Conservation (phyloP, 768 basidiomycete genomes). For the Lactarius akahatsu region DNA sequence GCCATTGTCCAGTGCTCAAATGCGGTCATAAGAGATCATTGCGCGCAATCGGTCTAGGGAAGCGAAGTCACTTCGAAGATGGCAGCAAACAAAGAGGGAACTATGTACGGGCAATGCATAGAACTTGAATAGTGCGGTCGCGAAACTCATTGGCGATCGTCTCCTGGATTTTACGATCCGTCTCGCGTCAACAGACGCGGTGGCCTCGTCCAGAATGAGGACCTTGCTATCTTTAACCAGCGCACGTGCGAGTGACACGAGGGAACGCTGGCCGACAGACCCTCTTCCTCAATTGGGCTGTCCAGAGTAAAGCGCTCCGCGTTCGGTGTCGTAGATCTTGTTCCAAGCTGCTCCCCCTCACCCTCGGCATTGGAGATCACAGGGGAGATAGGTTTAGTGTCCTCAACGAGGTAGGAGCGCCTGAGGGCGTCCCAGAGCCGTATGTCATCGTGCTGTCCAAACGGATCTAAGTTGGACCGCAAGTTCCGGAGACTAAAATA, state of each 20-base stretch:
- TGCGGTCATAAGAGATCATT: constrained; percentile 84
- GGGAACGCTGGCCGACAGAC: constrained; percentile 80
- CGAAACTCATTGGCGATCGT: constrained; percentile 84
- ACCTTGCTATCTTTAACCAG: constrained; percentile 83
- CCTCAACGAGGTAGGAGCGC: constrained; percentile 78
- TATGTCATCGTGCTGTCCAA: constrained; percentile 75
- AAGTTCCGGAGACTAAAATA: constrained; percentile 71
- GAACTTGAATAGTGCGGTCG: constrained; percentile 78
- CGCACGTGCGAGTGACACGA: constrained; percentile 86
- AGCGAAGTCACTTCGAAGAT: background rate
- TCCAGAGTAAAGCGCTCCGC: constrained; percentile 71
- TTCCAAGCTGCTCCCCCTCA: constrained; percentile 42
- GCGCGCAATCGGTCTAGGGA: constrained; percentile 74
- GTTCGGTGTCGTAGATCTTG: constrained; percentile 12
- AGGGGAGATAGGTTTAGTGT: constrained; percentile 33
- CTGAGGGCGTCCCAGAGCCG: constrained; percentile 85
- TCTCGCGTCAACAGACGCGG: constrained; percentile 86
- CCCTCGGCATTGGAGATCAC: constrained; percentile 34
- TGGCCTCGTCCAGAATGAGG: constrained; percentile 89
- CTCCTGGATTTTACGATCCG: constrained; percentile 86
- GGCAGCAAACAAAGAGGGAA: background rate
- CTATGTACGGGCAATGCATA: constrained; percentile 81
- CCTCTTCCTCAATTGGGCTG: constrained; percentile 81
- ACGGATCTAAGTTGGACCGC: constrained; percentile 87
- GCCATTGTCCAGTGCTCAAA: constrained; percentile 84